Percentiles rank a stretch among this genome's conserved stretches.
phyloP scores from a whole-genome alignment of 805 yeast species.

The Tetrapisispora pingtungensis region DNA sequence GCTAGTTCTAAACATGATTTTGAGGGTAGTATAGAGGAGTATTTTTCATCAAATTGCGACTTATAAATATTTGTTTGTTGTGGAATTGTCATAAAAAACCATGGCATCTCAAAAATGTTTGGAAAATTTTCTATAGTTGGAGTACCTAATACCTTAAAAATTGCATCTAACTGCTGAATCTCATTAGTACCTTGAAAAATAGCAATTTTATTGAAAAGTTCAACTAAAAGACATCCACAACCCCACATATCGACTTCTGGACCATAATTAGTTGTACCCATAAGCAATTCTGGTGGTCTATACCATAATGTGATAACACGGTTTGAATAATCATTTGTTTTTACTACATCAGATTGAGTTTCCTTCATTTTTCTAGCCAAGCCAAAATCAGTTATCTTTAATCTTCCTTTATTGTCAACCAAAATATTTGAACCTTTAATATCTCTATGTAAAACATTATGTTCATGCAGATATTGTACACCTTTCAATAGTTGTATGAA shows the following conservation, averaged over 20 bases:
- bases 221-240: slow-evolving; percentile 81
- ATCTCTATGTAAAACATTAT: slow-evolving; percentile 66
- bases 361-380: slow-evolving; percentile 64
- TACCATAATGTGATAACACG: slow-evolving; percentile 96
- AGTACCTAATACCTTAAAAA: slow-evolving; percentile 80
- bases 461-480: slow-evolving; percentile 55
- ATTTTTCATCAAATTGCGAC: slow-evolving; percentile 33
- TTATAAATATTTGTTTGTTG: slow-evolving; percentile 7
- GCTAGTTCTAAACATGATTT: slow-evolving; percentile 58
- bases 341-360: background rate
- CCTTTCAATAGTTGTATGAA: slow-evolving; percentile 61
- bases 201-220: slow-evolving; percentile 64
- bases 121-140: slow-evolving; percentile 74
- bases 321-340: slow-evolving; percentile 63
- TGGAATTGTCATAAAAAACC: slow-evolving; percentile 83
- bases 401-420: slow-evolving; percentile 48
- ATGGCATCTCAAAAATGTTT: slow-evolving; percentile 64
- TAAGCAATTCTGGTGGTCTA: slow-evolving; percentile 85
- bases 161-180: slow-evolving; percentile 66
- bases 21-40: slow-evolving; percentile 35
- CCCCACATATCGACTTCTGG: slow-evolving; percentile 96
- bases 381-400: slow-evolving; percentile 77
- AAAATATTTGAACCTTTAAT: slow-evolving; percentile 74
- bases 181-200: slow-evolving; percentile 86
- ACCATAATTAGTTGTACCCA: slow-evolving; percentile 87